These are phyloP conservation scores for Leucocoprinus sp. DNA, from an alignment of 768 basidiomycete genomes.

Conservation along the genomic window DNA sequence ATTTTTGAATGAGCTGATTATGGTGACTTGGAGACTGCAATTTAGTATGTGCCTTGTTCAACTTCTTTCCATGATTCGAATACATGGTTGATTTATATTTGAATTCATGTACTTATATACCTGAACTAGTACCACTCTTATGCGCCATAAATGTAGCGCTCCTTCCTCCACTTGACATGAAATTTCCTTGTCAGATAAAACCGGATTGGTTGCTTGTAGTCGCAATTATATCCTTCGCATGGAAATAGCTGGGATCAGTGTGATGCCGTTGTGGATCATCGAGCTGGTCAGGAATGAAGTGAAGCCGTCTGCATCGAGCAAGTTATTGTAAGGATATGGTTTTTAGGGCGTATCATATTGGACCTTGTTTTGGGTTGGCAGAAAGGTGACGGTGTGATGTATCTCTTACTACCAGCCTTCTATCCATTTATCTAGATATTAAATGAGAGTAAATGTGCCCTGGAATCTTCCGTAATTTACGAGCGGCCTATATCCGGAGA, in stretches of 20 bases:
- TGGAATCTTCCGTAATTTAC: no score
- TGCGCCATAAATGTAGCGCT: constrained; percentile 90
- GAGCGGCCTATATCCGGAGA: no score
- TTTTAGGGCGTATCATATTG: neutral
- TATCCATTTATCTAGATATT: no score
- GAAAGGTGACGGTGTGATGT: no score
- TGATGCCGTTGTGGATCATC: constrained; percentile 85
- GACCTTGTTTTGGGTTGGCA: constrained; percentile 8
- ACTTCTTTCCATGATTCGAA: neutral
- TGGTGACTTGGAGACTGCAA: constrained; percentile 99
- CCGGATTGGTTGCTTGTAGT: constrained; percentile 89
- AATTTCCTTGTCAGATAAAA: no score
- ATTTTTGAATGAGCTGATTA: constrained; percentile 97
- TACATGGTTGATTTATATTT: neutral
- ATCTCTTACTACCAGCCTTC: no score
- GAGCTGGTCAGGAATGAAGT: constrained; percentile 80
- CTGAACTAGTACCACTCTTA: constrained; percentile 84
- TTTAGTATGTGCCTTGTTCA: constrained; percentile 52
- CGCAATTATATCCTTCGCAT: constrained; percentile 80
- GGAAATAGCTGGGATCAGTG: constrained; percentile 97
- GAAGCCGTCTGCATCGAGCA: constrained; percentile 90
- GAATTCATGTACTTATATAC: constrained; percentile 43
- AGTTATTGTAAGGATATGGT: constrained; percentile 48
- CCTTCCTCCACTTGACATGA: constrained; percentile 26
- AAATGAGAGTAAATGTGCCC: no score